Conservation (phyloP, 192 early-diverging fungal genomes). For the Oehlia diaphana region DNA sequence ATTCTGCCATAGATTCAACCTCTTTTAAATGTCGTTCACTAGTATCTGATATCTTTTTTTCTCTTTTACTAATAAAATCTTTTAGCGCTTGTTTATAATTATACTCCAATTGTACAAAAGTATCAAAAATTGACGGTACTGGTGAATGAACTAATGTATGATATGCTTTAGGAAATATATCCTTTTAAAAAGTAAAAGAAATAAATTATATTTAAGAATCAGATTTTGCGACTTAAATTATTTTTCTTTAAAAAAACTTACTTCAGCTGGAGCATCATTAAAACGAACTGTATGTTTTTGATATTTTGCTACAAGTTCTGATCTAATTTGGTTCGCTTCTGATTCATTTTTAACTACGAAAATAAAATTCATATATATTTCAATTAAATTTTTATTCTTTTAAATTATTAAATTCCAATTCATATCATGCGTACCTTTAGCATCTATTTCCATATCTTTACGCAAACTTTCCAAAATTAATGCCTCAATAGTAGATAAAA, state of each 20-base stretch:
- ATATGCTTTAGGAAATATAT: slow-evolving; percentile 59
- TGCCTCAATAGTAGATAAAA: slow-evolving; percentile 44
- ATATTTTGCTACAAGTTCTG: slow-evolving; percentile 19
- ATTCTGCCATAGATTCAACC: background rate
- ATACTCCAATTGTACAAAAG: slow-evolving; percentile 56
- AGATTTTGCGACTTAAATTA: too few species aligned
- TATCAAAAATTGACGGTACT: slow-evolving; percentile 55
- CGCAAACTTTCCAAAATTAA: slow-evolving; percentile 39
- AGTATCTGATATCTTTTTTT: slow-evolving; percentile 35
- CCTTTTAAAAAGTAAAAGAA: slow-evolving; percentile 33
- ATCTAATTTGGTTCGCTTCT: background rate
- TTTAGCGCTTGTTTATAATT: slow-evolving; percentile 48
- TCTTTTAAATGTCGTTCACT: background rate
- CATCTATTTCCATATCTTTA: slow-evolving; percentile 27
- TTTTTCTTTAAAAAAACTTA: background rate
- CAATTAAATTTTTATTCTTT: background rate
- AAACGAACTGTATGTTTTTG: slow-evolving; percentile 4
- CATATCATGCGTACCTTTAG: slow-evolving; percentile 24
- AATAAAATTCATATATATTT: background rate
- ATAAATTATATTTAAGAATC: background rate
- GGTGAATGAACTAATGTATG: slow-evolving; percentile 61
- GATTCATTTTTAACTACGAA: background rate
- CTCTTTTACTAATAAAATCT: slow-evolving; percentile 37
- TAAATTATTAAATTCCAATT: background rate
- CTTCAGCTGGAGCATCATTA: slow-evolving; percentile 21